Percentiles rank a stretch among this genome's conserved stretches.
These are phyloP conservation scores for Aspergillus incahuasiensis DNA, from an alignment of 495 filamentous ascomycete species.

Conservation along the genomic window DNA sequence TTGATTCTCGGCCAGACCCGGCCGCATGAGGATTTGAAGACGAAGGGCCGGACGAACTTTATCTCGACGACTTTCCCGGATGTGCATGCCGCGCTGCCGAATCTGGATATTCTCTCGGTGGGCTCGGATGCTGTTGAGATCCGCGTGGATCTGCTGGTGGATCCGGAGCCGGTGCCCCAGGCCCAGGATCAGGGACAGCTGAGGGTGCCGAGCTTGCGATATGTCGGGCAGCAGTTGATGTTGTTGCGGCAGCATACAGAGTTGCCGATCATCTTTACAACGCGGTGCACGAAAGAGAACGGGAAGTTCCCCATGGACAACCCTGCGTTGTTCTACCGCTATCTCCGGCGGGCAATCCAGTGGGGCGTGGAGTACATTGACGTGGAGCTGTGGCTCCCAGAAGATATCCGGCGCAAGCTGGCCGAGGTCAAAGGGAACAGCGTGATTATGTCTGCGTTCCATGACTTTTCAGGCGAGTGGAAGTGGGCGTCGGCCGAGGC, in stretches of 20 bases:
- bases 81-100: constrained; percentile 75
- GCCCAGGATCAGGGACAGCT: constrained; percentile 51
- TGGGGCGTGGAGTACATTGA: constrained; percentile 88
- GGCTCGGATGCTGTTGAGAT: constrained; percentile 81
- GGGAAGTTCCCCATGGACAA: constrained; percentile 80
- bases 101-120: constrained; percentile 78
- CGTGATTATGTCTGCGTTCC: constrained; percentile 80
- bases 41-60: constrained; percentile 71
- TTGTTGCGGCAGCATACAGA: constrained; percentile 75
- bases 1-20: constrained; percentile 71
- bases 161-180: constrained; percentile 64
- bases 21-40: constrained; percentile 68
- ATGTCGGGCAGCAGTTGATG: constrained; percentile 83
- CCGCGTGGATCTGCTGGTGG: constrained; percentile 74
- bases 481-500: constrained; percentile 72
- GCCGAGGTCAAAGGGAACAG: constrained; percentile 67
- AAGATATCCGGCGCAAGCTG: constrained; percentile 62
- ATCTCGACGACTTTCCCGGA: constrained; percentile 85
- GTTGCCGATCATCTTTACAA: constrained; percentile 82
- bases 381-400: constrained; percentile 80
- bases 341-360: constrained; percentile 71
- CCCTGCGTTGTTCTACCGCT: constrained; percentile 66
- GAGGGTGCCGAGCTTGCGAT: constrained; percentile 66
- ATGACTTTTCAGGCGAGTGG: constrained; percentile 79
- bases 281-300: constrained; percentile 72